Evolutionary conservation across 148 eudicot genomes (phyloP), one percentile per base, ranked within the genome.

Genomic region (Cornus suecica): DNA sequence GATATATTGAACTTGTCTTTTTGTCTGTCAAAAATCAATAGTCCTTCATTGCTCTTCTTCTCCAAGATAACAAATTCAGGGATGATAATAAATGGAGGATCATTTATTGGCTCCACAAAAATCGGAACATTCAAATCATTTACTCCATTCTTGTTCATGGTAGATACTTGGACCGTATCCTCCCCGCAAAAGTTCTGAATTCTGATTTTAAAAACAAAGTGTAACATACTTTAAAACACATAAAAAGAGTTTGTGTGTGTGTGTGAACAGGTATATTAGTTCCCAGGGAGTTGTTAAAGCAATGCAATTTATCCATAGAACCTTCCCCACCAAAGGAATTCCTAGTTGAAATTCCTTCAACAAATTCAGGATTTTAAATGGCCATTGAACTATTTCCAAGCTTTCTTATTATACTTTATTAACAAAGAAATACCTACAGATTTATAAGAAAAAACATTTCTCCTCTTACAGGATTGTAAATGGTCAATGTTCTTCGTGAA

Each of bases 21-120:
- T 42, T 74, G 63, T 75, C 75, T 78, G 60, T 88, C 81, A 76
- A 83, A 92, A 31, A 92, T 79, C 42, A 80, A 80, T 68, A 76
- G 45, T 76, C 92, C 93, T 74, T 75, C 86, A 48, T 75, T 75
- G 29, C 70, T 77, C 73, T 71, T 78, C 25, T 90, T 83, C 73
- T 89, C 85, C 79, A 95, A 42, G 76, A 90, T 71, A 34, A 92
- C 80, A 74, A 80, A 84, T 61, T 89, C 80, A 0, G 99, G 99
- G 67, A 76, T 79, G 37, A 74, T 75, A 75, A 95, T 86, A 41
- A 81, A 80, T 65, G 99, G 99, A 70, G 94, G 91, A 78, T 95
- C 99, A 74, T 95, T 95, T 16, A 95, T 80, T 72, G 97, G 97
- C 79, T 88, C 90, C 65, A 95, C 97, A 72, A 42, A 73, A 18